Percentiles rank a stretch among this genome's conserved stretches.
phyloP scores from a whole-genome alignment of 106 monocot genomes.

The Cymbidium sinense region DNA sequence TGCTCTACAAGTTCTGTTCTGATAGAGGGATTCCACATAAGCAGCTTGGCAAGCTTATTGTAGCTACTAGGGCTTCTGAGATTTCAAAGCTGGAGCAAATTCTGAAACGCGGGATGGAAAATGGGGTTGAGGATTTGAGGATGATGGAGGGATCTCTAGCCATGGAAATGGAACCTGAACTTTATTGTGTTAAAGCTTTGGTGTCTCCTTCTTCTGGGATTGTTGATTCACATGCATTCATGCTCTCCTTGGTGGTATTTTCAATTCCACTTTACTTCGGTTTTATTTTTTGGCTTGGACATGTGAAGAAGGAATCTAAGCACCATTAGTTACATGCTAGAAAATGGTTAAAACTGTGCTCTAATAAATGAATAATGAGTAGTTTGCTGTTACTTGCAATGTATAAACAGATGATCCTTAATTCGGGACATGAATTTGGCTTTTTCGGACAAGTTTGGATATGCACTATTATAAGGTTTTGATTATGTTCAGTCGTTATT shows the following conservation, averaged over 20 bases:
- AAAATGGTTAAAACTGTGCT: not conserved
- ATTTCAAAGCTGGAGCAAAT: conserved; percentile 59
- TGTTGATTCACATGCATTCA: conserved; percentile 78
- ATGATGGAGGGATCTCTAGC: conserved; percentile 74
- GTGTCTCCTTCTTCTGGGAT: conserved; percentile 89
- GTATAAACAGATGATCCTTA: not conserved
- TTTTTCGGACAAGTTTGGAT: no score
- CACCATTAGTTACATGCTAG: not conserved
- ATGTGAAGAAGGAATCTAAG: not conserved
- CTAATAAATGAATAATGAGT: not conserved
- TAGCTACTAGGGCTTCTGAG: conserved; percentile 72
- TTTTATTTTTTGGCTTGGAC: not conserved
- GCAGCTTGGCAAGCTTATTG: conserved; percentile 85
- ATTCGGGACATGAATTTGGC: no score
- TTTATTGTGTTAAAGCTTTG: conserved; percentile 71
- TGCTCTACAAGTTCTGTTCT: conserved; percentile 83
- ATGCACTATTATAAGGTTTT: no score
- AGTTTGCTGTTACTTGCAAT: not conserved
- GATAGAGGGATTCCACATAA: conserved; percentile 74
- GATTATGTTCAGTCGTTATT: no score
- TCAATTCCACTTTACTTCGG: not conserved
- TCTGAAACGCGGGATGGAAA: conserved; percentile 42
- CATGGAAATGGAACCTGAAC: conserved; percentile 79
- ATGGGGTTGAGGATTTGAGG: conserved; percentile 68
- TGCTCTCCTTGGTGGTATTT: conserved; percentile 78